Conservation (phyloP, 257 asterid species). For the Anisodus tanguticus region DNA sequence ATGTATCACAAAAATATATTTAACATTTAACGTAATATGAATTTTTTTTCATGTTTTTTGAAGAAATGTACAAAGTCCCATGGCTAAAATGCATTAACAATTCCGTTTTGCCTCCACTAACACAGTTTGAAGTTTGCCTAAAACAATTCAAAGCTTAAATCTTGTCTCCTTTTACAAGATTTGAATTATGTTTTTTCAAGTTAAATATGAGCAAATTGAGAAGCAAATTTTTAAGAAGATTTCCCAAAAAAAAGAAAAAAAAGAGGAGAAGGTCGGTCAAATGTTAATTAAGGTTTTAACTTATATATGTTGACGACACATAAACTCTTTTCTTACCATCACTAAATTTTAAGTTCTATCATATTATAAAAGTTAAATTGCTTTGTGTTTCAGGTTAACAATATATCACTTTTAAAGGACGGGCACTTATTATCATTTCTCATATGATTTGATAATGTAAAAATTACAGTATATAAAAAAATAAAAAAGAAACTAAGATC, state of each 20-base stretch:
- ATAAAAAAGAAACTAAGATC: background rate
- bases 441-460: no score
- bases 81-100: constrained; percentile 21
- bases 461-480: no score
- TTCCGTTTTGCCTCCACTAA: constrained; percentile 44
- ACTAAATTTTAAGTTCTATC: no score
- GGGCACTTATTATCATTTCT: no score
- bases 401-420: no score
- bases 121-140: constrained; percentile 4
- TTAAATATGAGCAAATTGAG: background rate
- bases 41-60: background rate
- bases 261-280: no score
- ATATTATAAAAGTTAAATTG: no score
- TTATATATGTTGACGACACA: no score
- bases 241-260: background rate
- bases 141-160: constrained; percentile 16
- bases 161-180: background rate
- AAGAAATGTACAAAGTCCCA: background rate
- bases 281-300: no score
- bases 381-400: no score
- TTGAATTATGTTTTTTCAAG: background rate
- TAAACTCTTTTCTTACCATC: no score
- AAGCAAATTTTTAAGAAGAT: background rate
- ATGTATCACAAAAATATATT: constrained; percentile 25
- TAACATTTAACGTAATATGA: background rate